Evolutionary conservation across 1,284 basidiomycete species (phyloP), one percentile per base, ranked within the genome.

Genomic region (Apiotrichum laibachii): DNA sequence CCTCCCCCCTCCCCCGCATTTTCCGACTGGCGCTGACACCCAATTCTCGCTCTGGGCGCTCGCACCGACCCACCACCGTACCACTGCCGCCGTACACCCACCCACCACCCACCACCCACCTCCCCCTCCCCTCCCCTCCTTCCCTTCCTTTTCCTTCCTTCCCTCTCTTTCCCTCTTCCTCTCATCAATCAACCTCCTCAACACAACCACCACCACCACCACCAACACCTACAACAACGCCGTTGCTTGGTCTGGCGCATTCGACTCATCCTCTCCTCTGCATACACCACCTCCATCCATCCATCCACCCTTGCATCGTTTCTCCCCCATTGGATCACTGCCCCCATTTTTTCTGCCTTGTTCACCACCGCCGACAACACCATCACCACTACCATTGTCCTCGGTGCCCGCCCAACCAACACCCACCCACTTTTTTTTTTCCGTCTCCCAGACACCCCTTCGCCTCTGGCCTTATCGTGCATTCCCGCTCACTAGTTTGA

Each of bases 401-500:
- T 12, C 35, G 8, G 26, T 31, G 9, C n/a, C 35, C 15, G 11
- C 21, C 8, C 26, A 31, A 18, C 37, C 35, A 21, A 22, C 50
- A 5, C 26, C 26, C 26, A 31, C 26, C 7, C 7, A 3, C 26
- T 31, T 31, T 31, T 31, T 31, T 31, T 31, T 31, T 31, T 31
- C 26, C 26, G 26, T 31, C 26, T 3, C 26, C 26, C 26, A 31
- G 26, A 31, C 26, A 6, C 40, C 40, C 16, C 11, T 44, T 12
- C 40, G 26, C 42, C 22, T 50, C 12, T 39, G n/a, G 34, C 49
- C 35, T 39, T 19, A 22, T 50, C 21, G 49, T 50, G 49, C 49
- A 50, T n/a, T 37, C 37, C 49, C 49, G 49, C 49, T 40, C 49
- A 21, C 49, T 50, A 50, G 49, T 37, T 26, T 12, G 18, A 35